These are phyloP conservation scores for Clausena lansium DNA, from an alignment of 345 rosid genomes.

Conservation along the genomic window DNA sequence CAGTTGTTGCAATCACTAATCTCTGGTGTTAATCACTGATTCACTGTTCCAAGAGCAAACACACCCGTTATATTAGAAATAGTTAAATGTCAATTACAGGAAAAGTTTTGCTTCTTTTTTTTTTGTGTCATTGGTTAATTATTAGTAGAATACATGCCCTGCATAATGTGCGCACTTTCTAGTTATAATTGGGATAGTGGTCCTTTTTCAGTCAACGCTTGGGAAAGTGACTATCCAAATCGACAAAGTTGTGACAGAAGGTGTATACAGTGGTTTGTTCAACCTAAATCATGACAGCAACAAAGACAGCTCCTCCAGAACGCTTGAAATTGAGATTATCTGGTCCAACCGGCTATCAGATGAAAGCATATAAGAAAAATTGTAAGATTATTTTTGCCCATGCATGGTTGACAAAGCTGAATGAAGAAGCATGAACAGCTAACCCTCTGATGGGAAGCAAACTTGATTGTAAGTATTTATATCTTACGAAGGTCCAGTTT, in stretches of 20 bases:
- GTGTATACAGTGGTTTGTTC: conserved; percentile 66
- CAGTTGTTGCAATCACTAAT: background rate
- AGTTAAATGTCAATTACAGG: background rate
- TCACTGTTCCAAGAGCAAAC: background rate
- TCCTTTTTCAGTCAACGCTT: conserved; percentile 56
- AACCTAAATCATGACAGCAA: conserved; percentile 62
- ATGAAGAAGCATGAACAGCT: background rate
- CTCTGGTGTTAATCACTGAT: background rate
- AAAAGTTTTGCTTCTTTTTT: background rate
- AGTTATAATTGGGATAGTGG: conserved; percentile 13
- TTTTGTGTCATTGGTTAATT: background rate
- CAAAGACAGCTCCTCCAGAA: conserved; percentile 65
- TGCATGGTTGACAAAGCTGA: background rate
- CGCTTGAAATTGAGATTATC: conserved; percentile 72
- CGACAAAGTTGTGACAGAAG: conserved; percentile 82
- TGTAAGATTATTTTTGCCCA: background rate
- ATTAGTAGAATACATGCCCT: background rate
- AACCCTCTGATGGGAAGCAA: background rate
- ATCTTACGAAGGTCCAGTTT: conserved; percentile 32
- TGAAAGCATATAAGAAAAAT: conserved; percentile 22
- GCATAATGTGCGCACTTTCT: background rate
- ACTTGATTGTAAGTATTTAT: conserved; percentile 25
- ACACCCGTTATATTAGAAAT: background rate
- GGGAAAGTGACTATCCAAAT: conserved; percentile 87
- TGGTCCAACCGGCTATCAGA: conserved; percentile 58